Evolutionary conservation across 495 filamentous ascomycete species (phyloP).

Genomic region (Aspergillus saccharolyticus): DNA sequence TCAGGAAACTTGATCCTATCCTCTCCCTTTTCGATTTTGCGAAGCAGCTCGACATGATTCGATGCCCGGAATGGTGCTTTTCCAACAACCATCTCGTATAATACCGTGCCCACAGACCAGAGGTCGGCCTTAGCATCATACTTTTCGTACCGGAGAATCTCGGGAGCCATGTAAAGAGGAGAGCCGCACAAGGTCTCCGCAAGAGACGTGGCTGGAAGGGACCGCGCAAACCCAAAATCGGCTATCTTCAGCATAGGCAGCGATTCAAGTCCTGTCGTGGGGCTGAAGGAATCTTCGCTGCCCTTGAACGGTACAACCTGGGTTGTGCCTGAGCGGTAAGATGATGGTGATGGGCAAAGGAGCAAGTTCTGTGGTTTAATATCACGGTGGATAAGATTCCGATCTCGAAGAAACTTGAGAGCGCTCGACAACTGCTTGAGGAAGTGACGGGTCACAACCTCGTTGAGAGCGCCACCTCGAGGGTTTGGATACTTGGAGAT

Average conservation of each 20-base stretch:
- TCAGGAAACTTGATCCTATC: constrained; percentile 79
- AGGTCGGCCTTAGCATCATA: constrained; percentile 96
- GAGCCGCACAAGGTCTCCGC: constrained; percentile 96
- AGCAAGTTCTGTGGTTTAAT: constrained; percentile 97
- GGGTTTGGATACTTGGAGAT: constrained; percentile 86
- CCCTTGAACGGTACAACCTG: constrained; percentile 54
- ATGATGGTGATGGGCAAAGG: constrained; percentile 75
- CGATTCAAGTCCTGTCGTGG: constrained; percentile 74
- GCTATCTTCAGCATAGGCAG: constrained; percentile 95
- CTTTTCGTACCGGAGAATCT: constrained; percentile 94
- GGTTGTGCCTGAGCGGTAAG: constrained; percentile 44
- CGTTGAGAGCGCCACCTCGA: constrained; percentile 75
- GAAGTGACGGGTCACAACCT: constrained; percentile 92
- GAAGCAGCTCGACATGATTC: constrained; percentile 90
- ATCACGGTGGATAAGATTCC: constrained; percentile 90
- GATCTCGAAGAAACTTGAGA: constrained; percentile 75
- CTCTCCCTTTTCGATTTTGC: constrained; percentile 81
- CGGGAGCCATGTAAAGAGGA: constrained; percentile 98
- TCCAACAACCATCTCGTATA: constrained; percentile 91
- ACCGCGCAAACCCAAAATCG: constrained; percentile 94
- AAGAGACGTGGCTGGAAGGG: constrained; percentile 79
- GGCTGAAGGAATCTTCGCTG: constrained; percentile 71
- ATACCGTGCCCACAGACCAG: constrained; percentile 94
- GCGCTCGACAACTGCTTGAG: constrained; percentile 93
- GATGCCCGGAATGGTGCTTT: constrained; percentile 84